Evolutionary conservation across 208 protist species (phyloP).

Genomic region (Leishmania tropica): DNA sequence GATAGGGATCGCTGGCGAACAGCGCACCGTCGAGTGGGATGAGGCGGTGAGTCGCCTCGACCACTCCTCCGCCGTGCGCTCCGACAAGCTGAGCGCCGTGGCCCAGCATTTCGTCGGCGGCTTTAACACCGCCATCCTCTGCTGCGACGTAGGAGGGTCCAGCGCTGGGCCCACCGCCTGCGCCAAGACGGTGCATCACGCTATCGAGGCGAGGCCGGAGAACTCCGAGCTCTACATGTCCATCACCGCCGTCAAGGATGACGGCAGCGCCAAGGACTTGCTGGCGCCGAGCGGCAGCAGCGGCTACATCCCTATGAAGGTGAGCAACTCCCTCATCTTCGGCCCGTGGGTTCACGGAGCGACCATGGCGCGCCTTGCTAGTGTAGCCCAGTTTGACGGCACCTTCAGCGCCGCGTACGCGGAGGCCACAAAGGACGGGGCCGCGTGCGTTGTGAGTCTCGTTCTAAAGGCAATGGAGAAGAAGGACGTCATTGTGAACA

Average conservation of each 20-base stretch:
- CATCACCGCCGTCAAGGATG: slow-evolving; percentile 29
- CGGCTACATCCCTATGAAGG: slow-evolving; percentile 19
- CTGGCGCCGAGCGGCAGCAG: slow-evolving; percentile 9
- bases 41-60: slow-evolving; percentile 39
- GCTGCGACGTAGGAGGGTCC: slow-evolving; percentile 42
- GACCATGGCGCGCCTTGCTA: slow-evolving; percentile 30
- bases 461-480: slow-evolving; percentile 34
- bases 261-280: slow-evolving; percentile 35
- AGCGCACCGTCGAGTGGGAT: slow-evolving; percentile 28
- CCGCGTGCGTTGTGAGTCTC: slow-evolving; percentile 37
- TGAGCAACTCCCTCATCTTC: slow-evolving; percentile 60
- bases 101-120: slow-evolving; percentile 32
- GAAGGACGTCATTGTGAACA: slow-evolving; percentile 50
- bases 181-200: slow-evolving; percentile 20
- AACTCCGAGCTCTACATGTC: slow-evolving; percentile 42
- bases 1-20: background rate
- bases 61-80: slow-evolving; percentile 24
- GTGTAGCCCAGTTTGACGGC: slow-evolving; percentile 21
- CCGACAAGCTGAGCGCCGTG: slow-evolving; percentile 25
- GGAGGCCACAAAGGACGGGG: slow-evolving; percentile 30
- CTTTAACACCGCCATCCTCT: slow-evolving; percentile 52
- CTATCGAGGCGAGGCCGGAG: slow-evolving; percentile 23
- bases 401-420: slow-evolving; percentile 24
- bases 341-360: slow-evolving; percentile 43
- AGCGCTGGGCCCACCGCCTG: slow-evolving; percentile 33